A percentile compares a stretch with the other conserved stretches of the same genome.
Evolutionary conservation across 2,329 filamentous ascomycete genomes (phyloP).

Genomic region (Plenodomus tracheiphilus): DNA sequence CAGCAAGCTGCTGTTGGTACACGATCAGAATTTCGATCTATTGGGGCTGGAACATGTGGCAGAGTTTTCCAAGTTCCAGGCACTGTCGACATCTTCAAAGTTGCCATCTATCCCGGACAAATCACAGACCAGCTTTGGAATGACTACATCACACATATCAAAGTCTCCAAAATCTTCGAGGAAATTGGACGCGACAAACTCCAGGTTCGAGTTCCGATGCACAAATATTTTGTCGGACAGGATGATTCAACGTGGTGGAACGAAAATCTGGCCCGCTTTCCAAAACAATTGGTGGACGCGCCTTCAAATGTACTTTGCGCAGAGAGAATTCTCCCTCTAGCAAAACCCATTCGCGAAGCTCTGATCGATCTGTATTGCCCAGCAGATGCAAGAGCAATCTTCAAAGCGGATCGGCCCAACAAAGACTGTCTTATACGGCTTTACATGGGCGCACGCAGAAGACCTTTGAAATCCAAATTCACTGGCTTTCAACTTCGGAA

Average conservation of each 20-base stretch:
- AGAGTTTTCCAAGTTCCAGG: conserved; percentile 4
- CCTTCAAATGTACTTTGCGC: conserved; percentile 41
- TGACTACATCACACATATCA: conserved; percentile 4
- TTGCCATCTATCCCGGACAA: conserved; percentile 3
- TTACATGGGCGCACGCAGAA: conserved; percentile 50
- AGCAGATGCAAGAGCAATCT: conserved; percentile 15
- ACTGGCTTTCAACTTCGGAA: conserved; percentile 51
- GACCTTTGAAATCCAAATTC: neutral
- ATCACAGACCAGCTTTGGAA: conserved; percentile 10
- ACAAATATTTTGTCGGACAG: conserved; percentile 1
- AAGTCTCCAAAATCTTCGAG: conserved; percentile 1
- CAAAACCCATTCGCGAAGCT: conserved; percentile 22
- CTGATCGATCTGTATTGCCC: conserved; percentile 44
- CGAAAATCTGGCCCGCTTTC: conserved; percentile 24
- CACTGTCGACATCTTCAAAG: conserved; percentile 2
- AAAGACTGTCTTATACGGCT: conserved; percentile 53
- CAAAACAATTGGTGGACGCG: conserved; percentile 11
- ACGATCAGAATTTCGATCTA: neutral
- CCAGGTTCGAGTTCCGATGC: conserved; percentile 1
- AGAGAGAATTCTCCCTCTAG: conserved; percentile 43
- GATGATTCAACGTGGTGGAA: conserved; percentile 11
- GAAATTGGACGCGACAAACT: conserved; percentile 1
- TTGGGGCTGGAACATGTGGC: conserved; percentile 9
- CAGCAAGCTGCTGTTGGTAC: conserved; percentile 1
- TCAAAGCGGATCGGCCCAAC: conserved; percentile 10